Evolutionary conservation across 495 filamentous ascomycete genomes (phyloP).

Genomic region (Friedmanniomyces simplex): DNA sequence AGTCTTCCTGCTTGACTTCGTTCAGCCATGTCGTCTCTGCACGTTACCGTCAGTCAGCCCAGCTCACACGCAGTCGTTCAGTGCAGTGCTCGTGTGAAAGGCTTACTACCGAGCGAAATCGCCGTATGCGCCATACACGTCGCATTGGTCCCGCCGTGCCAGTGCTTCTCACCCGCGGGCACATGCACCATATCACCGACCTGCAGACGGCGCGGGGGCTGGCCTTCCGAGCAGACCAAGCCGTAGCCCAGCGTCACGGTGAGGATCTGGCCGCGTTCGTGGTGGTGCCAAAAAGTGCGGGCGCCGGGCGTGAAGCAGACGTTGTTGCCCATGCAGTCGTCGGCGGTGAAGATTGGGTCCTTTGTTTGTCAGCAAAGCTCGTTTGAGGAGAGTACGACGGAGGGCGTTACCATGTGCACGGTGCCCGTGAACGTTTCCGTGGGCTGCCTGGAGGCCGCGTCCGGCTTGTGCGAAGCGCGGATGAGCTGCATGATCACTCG

Average conservation of each 20-base stretch:
- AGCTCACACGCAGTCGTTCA: not conserved
- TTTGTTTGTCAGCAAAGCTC: not conserved
- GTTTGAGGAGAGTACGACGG: not conserved
- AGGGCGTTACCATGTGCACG: constrained; percentile 15
- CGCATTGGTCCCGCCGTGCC: constrained; percentile 17
- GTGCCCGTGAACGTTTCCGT: constrained; percentile 22
- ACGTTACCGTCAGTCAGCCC: not conserved
- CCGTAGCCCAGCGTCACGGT: constrained; percentile 19
- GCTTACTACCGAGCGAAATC: constrained; percentile 19
- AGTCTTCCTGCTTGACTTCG: constrained; percentile 19
- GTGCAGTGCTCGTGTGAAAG: not conserved
- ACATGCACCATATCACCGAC: constrained; percentile 23
- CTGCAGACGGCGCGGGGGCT: constrained; percentile 12
- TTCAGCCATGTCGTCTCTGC: constrained; percentile 20
- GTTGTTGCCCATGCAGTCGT: constrained; percentile 24
- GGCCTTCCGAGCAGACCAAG: constrained; percentile 17
- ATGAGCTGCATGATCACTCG: constrained; percentile 18
- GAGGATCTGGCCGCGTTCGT: constrained; percentile 21
- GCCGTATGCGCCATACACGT: constrained; percentile 20
- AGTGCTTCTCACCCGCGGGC: constrained; percentile 19
- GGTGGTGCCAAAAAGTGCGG: constrained; percentile 18
- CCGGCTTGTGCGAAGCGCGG: constrained; percentile 17
- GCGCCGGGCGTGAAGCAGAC: constrained; percentile 22
- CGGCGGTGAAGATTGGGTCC: constrained; percentile 15
- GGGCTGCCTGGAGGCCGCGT: constrained; percentile 16